phyloP scores from a whole-genome alignment of 345 rosid species.

The Pelargonium nanum region DNA sequence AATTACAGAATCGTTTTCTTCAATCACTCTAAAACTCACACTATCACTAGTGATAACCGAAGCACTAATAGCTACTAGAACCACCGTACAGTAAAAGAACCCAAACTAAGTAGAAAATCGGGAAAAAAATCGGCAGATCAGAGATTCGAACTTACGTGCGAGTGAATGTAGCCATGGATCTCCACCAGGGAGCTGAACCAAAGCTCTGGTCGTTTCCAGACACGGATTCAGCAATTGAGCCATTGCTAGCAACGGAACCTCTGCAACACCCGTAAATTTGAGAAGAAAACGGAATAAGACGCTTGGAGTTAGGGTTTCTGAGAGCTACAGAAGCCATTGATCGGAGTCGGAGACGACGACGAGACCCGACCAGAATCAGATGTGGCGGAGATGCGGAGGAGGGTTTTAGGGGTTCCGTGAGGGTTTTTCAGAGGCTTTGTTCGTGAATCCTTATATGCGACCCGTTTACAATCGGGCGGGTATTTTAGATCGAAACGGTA shows the following conservation, averaged over 20 bases:
- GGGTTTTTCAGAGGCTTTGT: slow-evolving; percentile 18
- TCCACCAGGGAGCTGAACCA: slow-evolving; percentile 26
- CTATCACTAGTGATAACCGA: too few relatives aligned
- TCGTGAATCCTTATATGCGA: too few relatives aligned
- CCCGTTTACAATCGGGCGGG: too few relatives aligned
- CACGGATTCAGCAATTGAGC: slow-evolving; percentile 8
- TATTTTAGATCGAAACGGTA: too few relatives aligned
- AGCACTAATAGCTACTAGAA: too few relatives aligned
- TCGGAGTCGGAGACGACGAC: not conserved
- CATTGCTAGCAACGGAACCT: slow-evolving; percentile 10
- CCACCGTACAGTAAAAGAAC: not conserved
- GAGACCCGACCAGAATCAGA: not conserved
- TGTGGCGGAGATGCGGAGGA: slow-evolving; percentile 2
- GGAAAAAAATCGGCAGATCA: too few relatives aligned
- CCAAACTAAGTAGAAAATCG: not conserved
- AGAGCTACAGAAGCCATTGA: slow-evolving; percentile 30
- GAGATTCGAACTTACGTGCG: slow-evolving; percentile 38
- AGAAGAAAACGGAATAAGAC: slow-evolving; percentile 24
- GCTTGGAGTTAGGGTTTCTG: slow-evolving; percentile 32
- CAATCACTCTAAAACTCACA: too few relatives aligned
- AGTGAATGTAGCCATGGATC: slow-evolving; percentile 91
- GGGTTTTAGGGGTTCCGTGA: slow-evolving; percentile 12
- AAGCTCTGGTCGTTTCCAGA: slow-evolving; percentile 10
- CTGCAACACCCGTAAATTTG: slow-evolving; percentile 19
- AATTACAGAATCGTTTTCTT: not conserved